Base-by-base conservation (phyloP, 2,329 filamentous ascomycete species). In the Diplodia sapinea region DNA sequence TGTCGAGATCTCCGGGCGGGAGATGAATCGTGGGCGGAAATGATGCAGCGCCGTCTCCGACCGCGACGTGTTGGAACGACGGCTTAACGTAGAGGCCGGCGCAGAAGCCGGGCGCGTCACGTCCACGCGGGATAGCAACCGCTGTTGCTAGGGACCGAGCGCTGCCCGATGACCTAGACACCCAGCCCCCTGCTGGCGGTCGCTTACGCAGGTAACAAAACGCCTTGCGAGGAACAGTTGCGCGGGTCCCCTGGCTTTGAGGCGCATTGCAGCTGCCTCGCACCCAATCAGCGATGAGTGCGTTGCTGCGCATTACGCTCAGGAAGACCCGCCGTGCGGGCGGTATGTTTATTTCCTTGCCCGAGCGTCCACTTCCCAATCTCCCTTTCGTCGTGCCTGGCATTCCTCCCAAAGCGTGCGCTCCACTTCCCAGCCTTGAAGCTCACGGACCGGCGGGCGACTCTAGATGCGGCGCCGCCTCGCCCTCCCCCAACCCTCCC, bases 281-380 rank as follows among this genome's bases (percentile, higher is more conserved):
- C 26, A 40, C 26, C 59, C 59, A 63, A 63, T 63, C 59, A 63
- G n/a, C 43, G 43, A 38, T 38, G 59, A 20, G 31, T 38, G 23
- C 59, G 59, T 63, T 63, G 59, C 47, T 63, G 47, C 59, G 59
- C 59, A 63, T 63, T 63, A 63, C 59, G 47, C 59, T 63, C 43
- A 51, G 38, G 59, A 63, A 38, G 59, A 49, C 47, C 59, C 59
- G 59, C 29, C 47, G 59, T 47, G 33, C n/a, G 47, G 50, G 59
- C 62, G 62, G 62, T 65, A 65, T 65, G 54, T 66, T 66, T 66
- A 66, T 57, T 59, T 56, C 65, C 54, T 65, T 65, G 55, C 62
- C 62, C 62, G 54, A 65, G 47, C 54, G 65, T 40, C 54, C 36
- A 57, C 51, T 23, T 66, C 31, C 40, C 65, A 67, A 67, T 67